Conservation (phyloP, 306 rosid genomes). For the Malus orientalis region DNA sequence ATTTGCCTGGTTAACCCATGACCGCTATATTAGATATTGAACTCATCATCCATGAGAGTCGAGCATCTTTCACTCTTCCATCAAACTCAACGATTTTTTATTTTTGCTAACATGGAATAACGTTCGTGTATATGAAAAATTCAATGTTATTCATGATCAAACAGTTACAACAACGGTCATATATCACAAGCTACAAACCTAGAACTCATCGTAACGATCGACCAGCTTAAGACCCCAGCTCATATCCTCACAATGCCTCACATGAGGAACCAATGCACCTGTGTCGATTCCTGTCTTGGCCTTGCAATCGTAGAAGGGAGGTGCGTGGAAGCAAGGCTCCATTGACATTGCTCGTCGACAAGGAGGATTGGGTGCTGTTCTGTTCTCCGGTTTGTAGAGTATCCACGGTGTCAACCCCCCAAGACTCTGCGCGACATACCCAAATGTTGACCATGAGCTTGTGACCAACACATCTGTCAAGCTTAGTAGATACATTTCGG, state of each 20-base stretch:
- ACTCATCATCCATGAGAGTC: no score
- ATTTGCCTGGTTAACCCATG: no score
- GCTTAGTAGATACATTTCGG: slow-evolving; percentile 67
- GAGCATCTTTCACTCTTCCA: no score
- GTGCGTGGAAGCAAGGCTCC: slow-evolving; percentile 81
- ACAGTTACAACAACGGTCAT: not conserved
- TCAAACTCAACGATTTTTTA: no score
- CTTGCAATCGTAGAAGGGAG: slow-evolving; percentile 73
- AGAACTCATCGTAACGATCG: slow-evolving; percentile 13
- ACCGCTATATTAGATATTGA: no score
- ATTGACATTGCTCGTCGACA: slow-evolving; percentile 65
- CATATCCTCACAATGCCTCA: slow-evolving; percentile 77
- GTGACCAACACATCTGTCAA: slow-evolving; percentile 53
- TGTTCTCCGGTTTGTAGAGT: slow-evolving; percentile 59
- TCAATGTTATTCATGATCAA: not conserved
- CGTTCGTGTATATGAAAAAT: not conserved
- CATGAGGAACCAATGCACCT: slow-evolving; percentile 55
- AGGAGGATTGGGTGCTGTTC: slow-evolving; percentile 48
- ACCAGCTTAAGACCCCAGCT: slow-evolving; percentile 82
- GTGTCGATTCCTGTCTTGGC: slow-evolving; percentile 59
- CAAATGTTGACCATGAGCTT: slow-evolving; percentile 80
- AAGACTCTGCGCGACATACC: slow-evolving; percentile 71
- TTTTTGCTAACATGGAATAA: no score
- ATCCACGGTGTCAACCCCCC: slow-evolving; percentile 74
- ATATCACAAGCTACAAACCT: not conserved